Conservation (phyloP, 768 basidiomycete genomes). For the Phanerochaete carnosa region DNA sequence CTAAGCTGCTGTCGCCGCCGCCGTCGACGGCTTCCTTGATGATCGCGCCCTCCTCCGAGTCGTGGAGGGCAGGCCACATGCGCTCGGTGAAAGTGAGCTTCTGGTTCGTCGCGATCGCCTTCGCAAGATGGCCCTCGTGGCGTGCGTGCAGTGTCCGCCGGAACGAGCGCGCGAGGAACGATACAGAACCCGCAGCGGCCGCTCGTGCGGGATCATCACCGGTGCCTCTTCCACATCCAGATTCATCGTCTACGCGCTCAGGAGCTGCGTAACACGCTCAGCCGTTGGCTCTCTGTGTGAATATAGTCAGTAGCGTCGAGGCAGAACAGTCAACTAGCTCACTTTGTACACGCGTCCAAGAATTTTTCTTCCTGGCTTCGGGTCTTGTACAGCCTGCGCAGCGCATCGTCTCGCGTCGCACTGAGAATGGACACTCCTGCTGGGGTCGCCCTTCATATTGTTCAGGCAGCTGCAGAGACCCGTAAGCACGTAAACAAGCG, state of each 20-base stretch:
- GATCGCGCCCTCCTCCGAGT: constrained; percentile 64
- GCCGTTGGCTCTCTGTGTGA: constrained; percentile 46
- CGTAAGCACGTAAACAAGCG: constrained; percentile 68
- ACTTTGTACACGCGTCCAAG: constrained; percentile 69
- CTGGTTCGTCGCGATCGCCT: constrained; percentile 73
- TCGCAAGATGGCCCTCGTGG: constrained; percentile 74
- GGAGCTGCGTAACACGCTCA: constrained; percentile 59
- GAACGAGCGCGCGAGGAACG: constrained; percentile 78
- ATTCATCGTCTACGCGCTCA: constrained; percentile 78
- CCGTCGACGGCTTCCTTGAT: constrained; percentile 59
- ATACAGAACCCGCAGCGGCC: constrained; percentile 69
- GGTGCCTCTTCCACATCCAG: constrained; percentile 79
- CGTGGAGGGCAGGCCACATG: constrained; percentile 54
- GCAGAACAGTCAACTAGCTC: constrained; percentile 26
- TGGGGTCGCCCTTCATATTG: constrained; percentile 94
- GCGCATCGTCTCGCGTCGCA: too few relatives aligned
- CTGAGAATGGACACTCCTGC: too few relatives aligned
- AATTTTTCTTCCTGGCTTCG: constrained; percentile 57
- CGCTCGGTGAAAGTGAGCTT: constrained; percentile 69
- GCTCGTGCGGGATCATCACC: constrained; percentile 63
- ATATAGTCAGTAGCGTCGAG: background rate
- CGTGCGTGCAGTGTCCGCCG: constrained; percentile 67
- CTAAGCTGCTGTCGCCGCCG: constrained; percentile 33
- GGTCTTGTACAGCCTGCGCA: constrained; percentile 59
- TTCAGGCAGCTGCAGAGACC: constrained; percentile 89